A percentile compares a stretch with the other conserved stretches of the same genome.
phyloP scores from a whole-genome alignment of 176 grass and related monocot species.

The Musa acuminata region DNA sequence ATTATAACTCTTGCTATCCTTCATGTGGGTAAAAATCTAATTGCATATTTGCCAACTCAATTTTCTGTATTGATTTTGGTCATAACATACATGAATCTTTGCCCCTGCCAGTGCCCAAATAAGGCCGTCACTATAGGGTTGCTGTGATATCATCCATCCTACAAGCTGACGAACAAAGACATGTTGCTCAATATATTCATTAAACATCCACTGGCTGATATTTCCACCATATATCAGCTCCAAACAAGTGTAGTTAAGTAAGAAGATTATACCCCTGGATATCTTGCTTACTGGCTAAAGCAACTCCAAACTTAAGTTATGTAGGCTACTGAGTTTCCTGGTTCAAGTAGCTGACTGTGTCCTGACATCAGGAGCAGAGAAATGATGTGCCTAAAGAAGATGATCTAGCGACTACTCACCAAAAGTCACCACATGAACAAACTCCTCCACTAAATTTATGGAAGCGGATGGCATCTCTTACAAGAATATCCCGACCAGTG shows the following conservation, averaged over 20 bases:
- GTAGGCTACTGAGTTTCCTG: neutral
- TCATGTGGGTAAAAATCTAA: neutral
- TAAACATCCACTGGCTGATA: neutral
- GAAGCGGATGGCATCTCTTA: conserved; percentile 54
- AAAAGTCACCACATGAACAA: conserved; percentile 66
- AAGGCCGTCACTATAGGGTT: neutral
- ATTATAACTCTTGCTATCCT: neutral
- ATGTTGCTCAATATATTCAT: neutral
- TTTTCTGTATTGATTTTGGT: neutral
- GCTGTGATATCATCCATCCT: no score
- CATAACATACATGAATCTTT: neutral
- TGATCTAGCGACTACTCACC: conserved; percentile 21
- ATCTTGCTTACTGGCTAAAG: neutral
- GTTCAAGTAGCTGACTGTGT: neutral
- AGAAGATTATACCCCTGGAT: neutral
- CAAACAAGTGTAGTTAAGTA: neutral
- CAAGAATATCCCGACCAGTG: conserved; percentile 53
- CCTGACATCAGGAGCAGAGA: neutral
- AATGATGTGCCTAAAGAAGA: neutral
- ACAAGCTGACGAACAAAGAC: neutral
- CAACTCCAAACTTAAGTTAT: neutral
- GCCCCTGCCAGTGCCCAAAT: neutral
- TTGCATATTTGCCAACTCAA: neutral
- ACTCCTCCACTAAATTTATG: conserved; percentile 50
- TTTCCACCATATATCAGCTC: neutral